phyloP scores from a whole-genome alignment of 2,329 filamentous ascomycete genomes.

The Dactylellina parvicollis region DNA sequence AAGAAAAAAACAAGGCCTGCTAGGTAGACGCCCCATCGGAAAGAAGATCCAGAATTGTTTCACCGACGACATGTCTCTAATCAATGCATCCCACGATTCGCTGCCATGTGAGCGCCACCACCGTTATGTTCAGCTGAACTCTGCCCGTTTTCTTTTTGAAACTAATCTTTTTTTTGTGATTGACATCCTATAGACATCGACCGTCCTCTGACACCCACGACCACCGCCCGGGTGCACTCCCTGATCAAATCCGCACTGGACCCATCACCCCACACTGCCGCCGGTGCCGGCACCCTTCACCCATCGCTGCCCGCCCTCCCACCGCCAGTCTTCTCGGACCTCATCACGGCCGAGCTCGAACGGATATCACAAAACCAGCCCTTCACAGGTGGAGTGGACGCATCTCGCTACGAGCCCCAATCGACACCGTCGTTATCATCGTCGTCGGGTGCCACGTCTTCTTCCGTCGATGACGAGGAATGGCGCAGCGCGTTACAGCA shows the following conservation, averaged over 20 bases:
- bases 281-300: conserved; percentile 68
- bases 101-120: conserved; percentile 73
- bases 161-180: background rate
- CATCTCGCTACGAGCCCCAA: conserved; percentile 83
- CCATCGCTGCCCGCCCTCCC: conserved; percentile 68
- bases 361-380: conserved; percentile 72
- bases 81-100: conserved; percentile 77
- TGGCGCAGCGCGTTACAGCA: conserved; percentile 36
- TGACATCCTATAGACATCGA: conserved; percentile 76
- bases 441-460: too few species aligned
- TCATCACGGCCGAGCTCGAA: conserved; percentile 74
- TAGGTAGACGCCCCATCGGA: too few species aligned
- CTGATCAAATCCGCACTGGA: conserved; percentile 76
- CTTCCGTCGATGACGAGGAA: conserved; percentile 6
- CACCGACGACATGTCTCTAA: conserved; percentile 70
- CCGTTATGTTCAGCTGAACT: conserved; percentile 39
- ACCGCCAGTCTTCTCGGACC: conserved; percentile 70
- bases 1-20: too few species aligned
- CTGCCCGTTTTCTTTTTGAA: conserved; percentile 8
- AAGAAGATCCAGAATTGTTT: conserved; percentile 2
- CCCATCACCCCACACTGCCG: conserved; percentile 63
- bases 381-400: conserved; percentile 72
- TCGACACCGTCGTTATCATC: conserved; percentile 64
- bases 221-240: conserved; percentile 73
- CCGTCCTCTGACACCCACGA: conserved; percentile 70